Percentiles rank a stretch among this genome's conserved stretches.
phyloP scores from a whole-genome alignment of 2,329 filamentous ascomycete species.

The Thielaviopsis populi region DNA sequence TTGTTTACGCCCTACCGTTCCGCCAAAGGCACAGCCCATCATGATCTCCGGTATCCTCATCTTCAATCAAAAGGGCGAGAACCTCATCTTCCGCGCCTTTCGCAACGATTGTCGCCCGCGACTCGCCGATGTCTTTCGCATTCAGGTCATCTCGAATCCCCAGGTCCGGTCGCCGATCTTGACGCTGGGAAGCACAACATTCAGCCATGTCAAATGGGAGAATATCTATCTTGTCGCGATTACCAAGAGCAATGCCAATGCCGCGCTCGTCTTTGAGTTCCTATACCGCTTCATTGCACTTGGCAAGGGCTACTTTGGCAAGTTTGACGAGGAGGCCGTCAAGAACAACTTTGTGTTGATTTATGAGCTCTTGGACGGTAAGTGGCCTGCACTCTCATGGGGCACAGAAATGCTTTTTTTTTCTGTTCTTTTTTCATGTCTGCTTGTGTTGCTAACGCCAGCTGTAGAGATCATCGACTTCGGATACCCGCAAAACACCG shows the following conservation, averaged over 20 bases:
- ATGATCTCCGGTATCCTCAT: conserved; percentile 97
- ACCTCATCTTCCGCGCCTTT: conserved; percentile 97
- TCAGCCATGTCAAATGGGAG: conserved; percentile 98
- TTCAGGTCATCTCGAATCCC: conserved; percentile 96
- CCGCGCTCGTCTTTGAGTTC: conserved; percentile 94
- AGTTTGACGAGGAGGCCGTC: conserved; percentile 97
- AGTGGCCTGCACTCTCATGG: conserved; percentile 18
- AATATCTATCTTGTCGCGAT: conserved; percentile 97
- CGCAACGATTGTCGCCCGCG: conserved; percentile 96
- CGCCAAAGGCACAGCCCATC: background rate
- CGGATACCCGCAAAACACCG: conserved; percentile 96
- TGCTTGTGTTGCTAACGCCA: background rate
- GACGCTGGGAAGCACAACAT: conserved; percentile 92
- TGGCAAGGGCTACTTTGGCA: conserved; percentile 92
- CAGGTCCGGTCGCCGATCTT: conserved; percentile 95
- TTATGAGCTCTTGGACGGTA: conserved; percentile 90
- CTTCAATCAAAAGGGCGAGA: conserved; percentile 99
- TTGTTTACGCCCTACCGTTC: background rate
- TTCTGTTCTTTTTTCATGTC: background rate
- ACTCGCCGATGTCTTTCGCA: conserved; percentile 96
- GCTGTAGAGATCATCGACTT: conserved; percentile 86
- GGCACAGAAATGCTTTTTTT: background rate
- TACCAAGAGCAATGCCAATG: conserved; percentile 98
- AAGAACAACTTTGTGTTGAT: conserved; percentile 99
- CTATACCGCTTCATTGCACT: conserved; percentile 81